Percentiles rank a stretch among this genome's conserved stretches.
These are phyloP conservation scores for Tolypocladium amazonense DNA, from an alignment of 2,329 filamentous ascomycete species.

Conservation along the genomic window DNA sequence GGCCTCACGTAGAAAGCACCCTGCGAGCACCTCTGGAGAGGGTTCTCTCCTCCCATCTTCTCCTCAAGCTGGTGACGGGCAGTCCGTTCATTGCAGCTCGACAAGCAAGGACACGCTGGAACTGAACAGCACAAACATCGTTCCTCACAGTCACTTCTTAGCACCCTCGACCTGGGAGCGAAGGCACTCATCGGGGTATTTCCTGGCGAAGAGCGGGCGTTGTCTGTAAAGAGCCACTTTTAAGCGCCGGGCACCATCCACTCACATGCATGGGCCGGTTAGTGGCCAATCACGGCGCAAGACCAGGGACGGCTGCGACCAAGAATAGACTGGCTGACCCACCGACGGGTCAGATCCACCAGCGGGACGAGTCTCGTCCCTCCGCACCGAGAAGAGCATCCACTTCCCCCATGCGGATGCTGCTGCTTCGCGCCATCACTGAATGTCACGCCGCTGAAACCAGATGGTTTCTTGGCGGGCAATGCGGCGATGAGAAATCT, in stretches of 20 bases:
- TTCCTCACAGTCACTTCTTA: too few species aligned
- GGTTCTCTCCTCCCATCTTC: too few species aligned
- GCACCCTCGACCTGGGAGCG: background rate
- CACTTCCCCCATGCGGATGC: background rate
- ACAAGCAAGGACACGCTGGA: background rate
- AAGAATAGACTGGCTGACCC: background rate
- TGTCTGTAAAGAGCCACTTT: background rate
- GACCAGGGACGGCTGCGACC: background rate
- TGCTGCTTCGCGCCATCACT: background rate
- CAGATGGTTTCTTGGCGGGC: background rate
- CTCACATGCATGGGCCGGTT: background rate
- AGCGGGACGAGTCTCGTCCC: background rate
- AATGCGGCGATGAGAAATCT: background rate
- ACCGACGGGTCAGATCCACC: background rate
- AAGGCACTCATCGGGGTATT: background rate
- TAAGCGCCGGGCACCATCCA: slow-evolving; percentile 5
- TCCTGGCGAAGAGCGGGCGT: background rate
- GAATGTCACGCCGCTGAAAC: background rate
- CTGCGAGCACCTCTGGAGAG: too few species aligned
- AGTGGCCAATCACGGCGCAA: slow-evolving; percentile 2
- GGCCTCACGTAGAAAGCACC: background rate
- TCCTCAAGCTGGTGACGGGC: too few species aligned
- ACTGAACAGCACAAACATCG: background rate
- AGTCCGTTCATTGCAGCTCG: background rate
- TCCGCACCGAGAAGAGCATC: background rate